Conservation (phyloP, 2,329 filamentous ascomycete genomes). For the Talaromyces marneffei region DNA sequence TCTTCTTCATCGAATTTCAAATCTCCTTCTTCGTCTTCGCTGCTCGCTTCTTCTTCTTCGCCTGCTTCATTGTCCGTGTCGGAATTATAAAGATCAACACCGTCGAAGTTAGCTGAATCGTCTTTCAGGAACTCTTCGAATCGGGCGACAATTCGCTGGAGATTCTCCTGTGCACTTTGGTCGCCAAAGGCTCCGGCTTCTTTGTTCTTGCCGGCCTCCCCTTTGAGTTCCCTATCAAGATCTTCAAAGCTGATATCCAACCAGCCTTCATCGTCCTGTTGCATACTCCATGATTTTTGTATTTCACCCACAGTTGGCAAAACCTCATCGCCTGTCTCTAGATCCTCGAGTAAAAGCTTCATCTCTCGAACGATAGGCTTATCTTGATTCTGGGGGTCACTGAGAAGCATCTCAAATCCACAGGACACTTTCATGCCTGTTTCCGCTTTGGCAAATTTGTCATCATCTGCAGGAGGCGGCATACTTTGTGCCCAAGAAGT, state of each 20-base stretch:
- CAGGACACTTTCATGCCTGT: constrained; percentile 84
- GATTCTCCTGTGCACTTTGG: constrained; percentile 47
- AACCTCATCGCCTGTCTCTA: constrained; percentile 62
- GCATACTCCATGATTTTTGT: constrained; percentile 54
- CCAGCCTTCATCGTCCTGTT: constrained; percentile 84
- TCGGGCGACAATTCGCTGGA: constrained; percentile 86
- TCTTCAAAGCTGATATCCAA: constrained; percentile 86
- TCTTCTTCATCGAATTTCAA: constrained; percentile 78
- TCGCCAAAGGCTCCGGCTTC: constrained; percentile 39
- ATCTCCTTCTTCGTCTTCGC: constrained; percentile 64
- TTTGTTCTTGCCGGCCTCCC: constrained; percentile 41
- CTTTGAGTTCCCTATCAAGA: constrained; percentile 72
- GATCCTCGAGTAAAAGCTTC: constrained; percentile 66
- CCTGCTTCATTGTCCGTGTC: constrained; percentile 48
- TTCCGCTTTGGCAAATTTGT: constrained; percentile 47
- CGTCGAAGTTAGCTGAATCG: constrained; percentile 72
- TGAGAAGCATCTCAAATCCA: constrained; percentile 82
- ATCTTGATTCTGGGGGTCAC: constrained; percentile 61
- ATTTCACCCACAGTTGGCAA: constrained; percentile 74
- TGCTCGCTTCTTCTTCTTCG: constrained; percentile 50
- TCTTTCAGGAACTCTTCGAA: constrained; percentile 91
- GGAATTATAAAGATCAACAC: constrained; percentile 60
- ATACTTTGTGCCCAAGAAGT: constrained; percentile 50
- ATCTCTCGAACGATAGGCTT: constrained; percentile 68
- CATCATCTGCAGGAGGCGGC: constrained; percentile 41